Conservation (phyloP, 768 basidiomycete species). For the Tylopilus plumbeoviolaceoides region DNA sequence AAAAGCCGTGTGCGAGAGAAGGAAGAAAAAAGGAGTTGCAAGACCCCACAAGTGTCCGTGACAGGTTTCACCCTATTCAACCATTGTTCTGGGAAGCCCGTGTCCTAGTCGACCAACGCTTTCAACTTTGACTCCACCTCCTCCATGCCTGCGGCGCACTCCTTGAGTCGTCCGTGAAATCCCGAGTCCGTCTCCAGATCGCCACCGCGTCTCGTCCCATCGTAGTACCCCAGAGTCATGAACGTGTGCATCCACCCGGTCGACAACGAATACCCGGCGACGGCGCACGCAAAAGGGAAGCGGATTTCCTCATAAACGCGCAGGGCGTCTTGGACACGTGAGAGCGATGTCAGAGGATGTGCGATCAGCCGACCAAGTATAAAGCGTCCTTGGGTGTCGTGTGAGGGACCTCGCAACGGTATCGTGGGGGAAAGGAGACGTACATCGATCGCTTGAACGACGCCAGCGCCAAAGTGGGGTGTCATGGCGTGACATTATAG, state of each 20-base stretch:
- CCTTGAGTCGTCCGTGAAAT: slow-evolving; percentile 7
- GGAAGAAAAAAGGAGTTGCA: too few species aligned
- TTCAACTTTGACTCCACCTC: slow-evolving; percentile 13
- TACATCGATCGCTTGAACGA: background rate
- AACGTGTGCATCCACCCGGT: slow-evolving; percentile 8
- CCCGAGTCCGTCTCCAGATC: slow-evolving; percentile 20
- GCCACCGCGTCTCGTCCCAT: slow-evolving; percentile 13
- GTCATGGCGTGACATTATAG: background rate
- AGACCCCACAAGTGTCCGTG: too few species aligned
- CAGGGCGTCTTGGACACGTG: slow-evolving; percentile 4
- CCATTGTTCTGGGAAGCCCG: too few species aligned
- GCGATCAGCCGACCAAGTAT: slow-evolving; percentile 2
- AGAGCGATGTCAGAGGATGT: slow-evolving; percentile 10
- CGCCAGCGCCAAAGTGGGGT: background rate
- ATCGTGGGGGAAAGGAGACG: background rate
- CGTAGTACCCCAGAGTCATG: slow-evolving; percentile 11
- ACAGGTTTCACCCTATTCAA: too few species aligned
- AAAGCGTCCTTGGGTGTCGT: background rate
- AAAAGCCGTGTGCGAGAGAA: too few species aligned
- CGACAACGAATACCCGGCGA: slow-evolving; percentile 16
- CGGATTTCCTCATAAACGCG: slow-evolving; percentile 7
- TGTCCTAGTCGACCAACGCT: background rate
- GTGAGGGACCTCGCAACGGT: background rate
- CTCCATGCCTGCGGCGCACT: slow-evolving; percentile 10
- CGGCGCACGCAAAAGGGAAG: slow-evolving; percentile 8